Base-by-base conservation (phyloP, 1,284 basidiomycete species). In the Gymnopus androsaceus region DNA sequence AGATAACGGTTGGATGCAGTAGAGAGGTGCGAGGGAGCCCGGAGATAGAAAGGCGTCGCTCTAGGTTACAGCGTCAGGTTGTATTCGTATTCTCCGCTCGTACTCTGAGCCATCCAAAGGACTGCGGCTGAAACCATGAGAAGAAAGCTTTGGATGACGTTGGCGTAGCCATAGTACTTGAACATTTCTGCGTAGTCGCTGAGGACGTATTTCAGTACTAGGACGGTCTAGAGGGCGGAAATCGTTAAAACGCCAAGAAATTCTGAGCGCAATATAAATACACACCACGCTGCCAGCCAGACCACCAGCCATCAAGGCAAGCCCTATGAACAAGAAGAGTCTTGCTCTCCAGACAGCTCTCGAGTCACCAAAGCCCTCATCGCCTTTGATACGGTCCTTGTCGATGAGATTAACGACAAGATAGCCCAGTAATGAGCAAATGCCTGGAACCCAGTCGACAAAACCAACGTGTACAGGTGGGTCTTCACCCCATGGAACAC, bases 301-400 rank as follows among this genome's bases (percentile, higher is more conserved):
- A 1, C 95, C 96, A 25, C 95, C 95, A 0, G 95, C 95, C 92
- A 98, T 94, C 51, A 98, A 73, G 0, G 96, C 95, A 67, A 99
- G 98, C 0, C 96, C 96, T 60, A 98, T 83, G 73, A 99, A 99
- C 63, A 98, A 74, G 64, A 96, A 86, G 59, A 96, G 74, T 33
- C 95, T 77, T 3, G 95, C 95, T 59, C 92, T 81, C 92, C 94
- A 96, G 15, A 95, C 93, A 1, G 93, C 90, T 4, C 85, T 77
- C 0, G 88, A 78, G 63, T 94, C 92, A 3, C 88, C 87, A 69
- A 87, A 90, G 3, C 81, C 84, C 60, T 92, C 93, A 9, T 95
- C 90, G 0, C 90, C 89, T 23, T 86, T 79, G 54, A 98, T 81
- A 42, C 94, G 83, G 65, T 94, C 89, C 79, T 98, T 98, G 78